These are phyloP conservation scores for Bipolaris victoriae DNA, from an alignment of 2,329 filamentous ascomycete genomes.

Conservation along the genomic window DNA sequence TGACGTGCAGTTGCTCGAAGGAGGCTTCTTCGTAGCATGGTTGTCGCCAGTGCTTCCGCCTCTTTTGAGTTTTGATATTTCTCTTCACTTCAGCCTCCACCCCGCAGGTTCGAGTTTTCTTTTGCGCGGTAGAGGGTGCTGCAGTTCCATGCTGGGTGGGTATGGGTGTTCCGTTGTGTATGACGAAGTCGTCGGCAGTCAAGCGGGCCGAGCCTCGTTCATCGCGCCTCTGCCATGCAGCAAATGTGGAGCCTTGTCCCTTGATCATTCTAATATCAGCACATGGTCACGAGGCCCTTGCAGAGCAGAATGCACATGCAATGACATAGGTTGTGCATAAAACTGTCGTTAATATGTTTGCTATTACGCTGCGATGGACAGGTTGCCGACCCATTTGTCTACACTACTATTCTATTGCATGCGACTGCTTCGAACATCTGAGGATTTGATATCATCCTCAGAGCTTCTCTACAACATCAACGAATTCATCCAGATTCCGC, in stretches of 20 bases:
- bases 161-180: conserved; percentile 1
- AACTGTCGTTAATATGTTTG: background rate
- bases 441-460: conserved; percentile 1
- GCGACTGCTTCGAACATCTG: background rate
- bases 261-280: conserved; percentile 22
- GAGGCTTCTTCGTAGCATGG: conserved; percentile 22
- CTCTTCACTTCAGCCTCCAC: conserved; percentile 1
- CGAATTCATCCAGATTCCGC: conserved; percentile 80
- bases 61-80: background rate
- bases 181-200: conserved; percentile 14
- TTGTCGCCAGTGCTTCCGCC: background rate
- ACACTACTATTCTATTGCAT: background rate
- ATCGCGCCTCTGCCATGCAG: background rate
- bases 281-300: conserved; percentile 1
- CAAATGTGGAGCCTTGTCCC: conserved; percentile 4
- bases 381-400: background rate
- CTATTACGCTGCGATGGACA: background rate
- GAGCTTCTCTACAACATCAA: conserved; percentile 62
- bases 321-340: background rate
- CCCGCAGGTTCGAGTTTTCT: conserved; percentile 2
- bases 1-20: conserved; percentile 4
- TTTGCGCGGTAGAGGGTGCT: background rate
- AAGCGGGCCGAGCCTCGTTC: conserved; percentile 12
- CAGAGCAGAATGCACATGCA: background rate
- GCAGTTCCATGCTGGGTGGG: conserved; percentile 2